Evolutionary conservation across 805 yeast species (phyloP), one percentile per base, ranked within the genome.

Genomic region (Lipomyces starkeyi): DNA sequence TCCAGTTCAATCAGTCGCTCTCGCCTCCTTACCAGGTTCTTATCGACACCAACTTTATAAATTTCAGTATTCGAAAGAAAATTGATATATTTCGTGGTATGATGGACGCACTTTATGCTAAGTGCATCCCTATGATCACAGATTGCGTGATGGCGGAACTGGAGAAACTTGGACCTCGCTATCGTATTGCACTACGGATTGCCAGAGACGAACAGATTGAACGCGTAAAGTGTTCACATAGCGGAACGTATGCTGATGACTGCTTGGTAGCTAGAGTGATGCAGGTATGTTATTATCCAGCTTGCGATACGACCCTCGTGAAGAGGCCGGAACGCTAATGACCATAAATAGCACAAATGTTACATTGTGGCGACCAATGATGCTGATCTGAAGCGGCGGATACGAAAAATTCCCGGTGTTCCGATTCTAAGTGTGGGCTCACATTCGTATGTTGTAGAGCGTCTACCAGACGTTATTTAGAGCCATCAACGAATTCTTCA

Each of bases 101-200:
- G 90, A 94, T 95, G 98, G 98, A 94, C 78, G 86, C 96, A 67
- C 81, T 94, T 53, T 89, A 89, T 77, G 99, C 99, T 58, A 92
- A 95, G 77, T 93, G 98, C 82, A 91, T 94, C 59, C 98, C 98
- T 13, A 86, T 93, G 61, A 89, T 95, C 57, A 95, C 99, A 2
- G 99, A 95, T 79, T 95, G 99, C 82, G 99, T 95, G 27, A 87
- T 95, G 89, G 99, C 99, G 0, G 99, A 95, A 82, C 83, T 95
- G 79, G 99, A 95, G 76, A 95, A 95, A 78, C 83, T 95, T 67
- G 99, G 99, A 0, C 97, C 97, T 35, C 91, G 89, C 77, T 95
- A 91, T 79, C 85, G 98, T 76, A 95, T 95, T 71, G 99, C 99
- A 0, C 83, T 95, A 73, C 88, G 90, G 32, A 82, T 95, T 76